phyloP scores from a whole-genome alignment of 2,329 filamentous ascomycete species.

The Truncatella angustata region DNA sequence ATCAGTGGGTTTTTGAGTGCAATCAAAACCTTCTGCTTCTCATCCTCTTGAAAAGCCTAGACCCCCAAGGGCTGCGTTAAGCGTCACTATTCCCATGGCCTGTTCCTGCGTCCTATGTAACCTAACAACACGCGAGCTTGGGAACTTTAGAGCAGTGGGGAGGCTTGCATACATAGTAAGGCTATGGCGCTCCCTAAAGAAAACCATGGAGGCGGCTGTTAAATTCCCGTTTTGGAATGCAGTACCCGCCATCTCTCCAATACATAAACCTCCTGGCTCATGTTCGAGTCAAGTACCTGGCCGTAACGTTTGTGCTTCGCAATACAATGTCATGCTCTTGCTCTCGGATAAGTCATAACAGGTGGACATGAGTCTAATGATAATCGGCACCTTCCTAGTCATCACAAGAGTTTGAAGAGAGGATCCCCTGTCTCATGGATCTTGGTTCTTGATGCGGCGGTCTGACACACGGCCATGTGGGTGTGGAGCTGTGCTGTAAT shows the following conservation, averaged over 20 bases:
- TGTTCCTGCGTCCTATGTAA: not conserved
- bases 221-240: no score
- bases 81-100: not conserved
- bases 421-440: conserved; percentile 6
- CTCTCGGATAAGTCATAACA: not conserved
- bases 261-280: not conserved
- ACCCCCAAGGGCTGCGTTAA: no score
- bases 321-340: no score
- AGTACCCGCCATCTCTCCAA: not conserved
- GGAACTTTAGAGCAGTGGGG: no score
- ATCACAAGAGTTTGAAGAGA: no score
- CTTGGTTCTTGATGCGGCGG: conserved; percentile 1
- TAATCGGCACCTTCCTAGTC: conserved; percentile 1
- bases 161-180: no score
- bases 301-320: no score
- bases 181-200: no score
- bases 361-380: conserved; percentile 1
- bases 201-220: no score
- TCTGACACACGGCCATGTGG: conserved; percentile 7
- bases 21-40: no score
- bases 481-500: conserved; percentile 2
- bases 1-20: no score
- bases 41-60: no score
- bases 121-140: not conserved
- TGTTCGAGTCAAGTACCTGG: not conserved